Evolutionary conservation across 768 basidiomycete genomes (phyloP).

Genomic region (Suillus discolor): DNA sequence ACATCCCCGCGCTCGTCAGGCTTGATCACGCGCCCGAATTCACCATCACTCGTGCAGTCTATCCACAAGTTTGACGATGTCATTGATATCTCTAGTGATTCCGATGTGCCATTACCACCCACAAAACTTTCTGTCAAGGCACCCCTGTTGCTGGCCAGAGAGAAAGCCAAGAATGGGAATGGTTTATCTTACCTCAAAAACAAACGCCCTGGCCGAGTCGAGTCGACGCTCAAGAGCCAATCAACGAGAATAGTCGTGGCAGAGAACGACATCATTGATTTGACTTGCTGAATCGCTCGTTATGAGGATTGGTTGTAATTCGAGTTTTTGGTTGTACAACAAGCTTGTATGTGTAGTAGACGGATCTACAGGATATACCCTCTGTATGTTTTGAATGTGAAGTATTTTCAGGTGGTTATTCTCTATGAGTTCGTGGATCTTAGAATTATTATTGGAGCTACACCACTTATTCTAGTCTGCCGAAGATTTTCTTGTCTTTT

Average conservation of each 20-base stretch:
- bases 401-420: background rate
- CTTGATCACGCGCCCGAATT: conserved; percentile 12
- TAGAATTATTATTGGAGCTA: background rate
- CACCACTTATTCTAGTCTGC: background rate
- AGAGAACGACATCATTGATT: conserved; percentile 40
- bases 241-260: background rate
- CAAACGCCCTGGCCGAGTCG: background rate
- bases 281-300: conserved; percentile 32
- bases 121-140: conserved; percentile 10
- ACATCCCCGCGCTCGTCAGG: conserved; percentile 12
- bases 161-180: conserved; percentile 12
- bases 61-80: conserved; percentile 18
- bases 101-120: conserved; percentile 25
- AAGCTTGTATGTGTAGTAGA: background rate
- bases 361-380: background rate
- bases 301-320: too few species aligned
- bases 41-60: conserved; percentile 13
- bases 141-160: conserved; percentile 28
- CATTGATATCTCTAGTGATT: conserved; percentile 44
- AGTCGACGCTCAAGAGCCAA: background rate
- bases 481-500: background rate
- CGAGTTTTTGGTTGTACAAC: background rate
- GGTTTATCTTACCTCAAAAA: background rate
- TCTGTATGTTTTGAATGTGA: background rate
- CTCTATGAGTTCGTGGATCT: background rate